Evolutionary conservation across 192 early-diverging fungal species (phyloP).

Genomic region (Umbelopsis isabellina): DNA sequence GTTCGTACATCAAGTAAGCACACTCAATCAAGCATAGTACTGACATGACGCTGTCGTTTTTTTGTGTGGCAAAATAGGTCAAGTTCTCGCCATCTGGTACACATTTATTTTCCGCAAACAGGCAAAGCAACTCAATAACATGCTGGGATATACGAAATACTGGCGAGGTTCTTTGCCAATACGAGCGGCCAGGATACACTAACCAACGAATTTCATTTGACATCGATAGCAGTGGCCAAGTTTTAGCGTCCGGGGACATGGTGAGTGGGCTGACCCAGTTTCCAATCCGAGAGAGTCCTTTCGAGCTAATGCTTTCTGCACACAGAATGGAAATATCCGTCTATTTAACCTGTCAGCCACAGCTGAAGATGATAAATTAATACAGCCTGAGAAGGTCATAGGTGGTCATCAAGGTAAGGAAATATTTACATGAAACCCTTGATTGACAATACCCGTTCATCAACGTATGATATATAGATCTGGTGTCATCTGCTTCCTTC

Average conservation of each 20-base stretch:
- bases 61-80: constrained; percentile 46
- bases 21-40: too few relatives aligned
- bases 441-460: not conserved
- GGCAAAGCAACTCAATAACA: constrained; percentile 59
- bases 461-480: constrained; percentile 44
- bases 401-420: constrained; percentile 26
- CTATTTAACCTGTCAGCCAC: constrained; percentile 31
- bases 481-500: constrained; percentile 56
- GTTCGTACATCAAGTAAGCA: constrained; percentile 2
- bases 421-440: not conserved
- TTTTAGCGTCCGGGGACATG: constrained; percentile 65
- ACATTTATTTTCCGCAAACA: constrained; percentile 69
- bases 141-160: constrained; percentile 86
- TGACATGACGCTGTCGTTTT: not conserved
- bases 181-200: constrained; percentile 59
- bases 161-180: constrained; percentile 55
- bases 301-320: constrained; percentile 16
- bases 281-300: not conserved
- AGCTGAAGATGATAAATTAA: constrained; percentile 20
- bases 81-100: constrained; percentile 69
- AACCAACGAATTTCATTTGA: constrained; percentile 78
- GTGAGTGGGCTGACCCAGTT: constrained; percentile 29
- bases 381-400: not conserved
- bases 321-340: constrained; percentile 48
- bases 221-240: constrained; percentile 61